Conservation (phyloP, 2,329 filamentous ascomycete genomes). For the Pseudopithomyces chartarum region DNA sequence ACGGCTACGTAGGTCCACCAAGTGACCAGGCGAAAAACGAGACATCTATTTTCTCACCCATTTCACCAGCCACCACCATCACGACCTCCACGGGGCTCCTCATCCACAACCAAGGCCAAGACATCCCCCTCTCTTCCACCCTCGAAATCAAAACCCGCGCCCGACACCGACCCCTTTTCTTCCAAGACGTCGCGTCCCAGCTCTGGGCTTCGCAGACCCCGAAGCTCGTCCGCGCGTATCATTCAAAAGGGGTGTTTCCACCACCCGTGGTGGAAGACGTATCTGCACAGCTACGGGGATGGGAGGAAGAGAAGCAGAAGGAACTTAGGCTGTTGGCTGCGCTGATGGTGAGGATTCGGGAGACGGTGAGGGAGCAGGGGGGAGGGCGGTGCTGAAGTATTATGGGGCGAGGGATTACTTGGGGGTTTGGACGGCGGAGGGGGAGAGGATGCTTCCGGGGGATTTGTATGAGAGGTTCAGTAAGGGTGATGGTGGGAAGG, state of each 20-base stretch:
- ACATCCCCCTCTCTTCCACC: slow-evolving; percentile 28
- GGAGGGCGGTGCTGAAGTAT: neutral
- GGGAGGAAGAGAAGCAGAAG: slow-evolving; percentile 16
- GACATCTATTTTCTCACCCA: too few relatives aligned
- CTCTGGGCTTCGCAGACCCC: slow-evolving; percentile 55
- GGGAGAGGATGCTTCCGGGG: neutral
- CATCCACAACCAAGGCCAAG: slow-evolving; percentile 17
- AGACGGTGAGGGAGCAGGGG: neutral
- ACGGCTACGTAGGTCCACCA: slow-evolving; percentile 44
- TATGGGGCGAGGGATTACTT: neutral
- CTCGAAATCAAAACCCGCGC: slow-evolving; percentile 54
- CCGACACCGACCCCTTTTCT: slow-evolving; percentile 32
- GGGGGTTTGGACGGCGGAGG: neutral
- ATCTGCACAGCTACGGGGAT: slow-evolving; percentile 7
- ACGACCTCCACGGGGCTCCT: slow-evolving; percentile 21
- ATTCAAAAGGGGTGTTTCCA: slow-evolving; percentile 44
- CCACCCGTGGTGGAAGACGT: slow-evolving; percentile 11
- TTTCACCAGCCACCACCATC: slow-evolving; percentile 15
- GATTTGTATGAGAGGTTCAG: neutral
- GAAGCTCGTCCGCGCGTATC: slow-evolving; percentile 52
- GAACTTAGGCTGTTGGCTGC: neutral
- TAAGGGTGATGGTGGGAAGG: neutral
- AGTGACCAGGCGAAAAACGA: neutral
- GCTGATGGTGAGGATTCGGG: neutral
- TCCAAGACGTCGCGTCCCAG: slow-evolving; percentile 46